phyloP scores from a whole-genome alignment of 257 asterid genomes.

The Salvia hispanica region DNA sequence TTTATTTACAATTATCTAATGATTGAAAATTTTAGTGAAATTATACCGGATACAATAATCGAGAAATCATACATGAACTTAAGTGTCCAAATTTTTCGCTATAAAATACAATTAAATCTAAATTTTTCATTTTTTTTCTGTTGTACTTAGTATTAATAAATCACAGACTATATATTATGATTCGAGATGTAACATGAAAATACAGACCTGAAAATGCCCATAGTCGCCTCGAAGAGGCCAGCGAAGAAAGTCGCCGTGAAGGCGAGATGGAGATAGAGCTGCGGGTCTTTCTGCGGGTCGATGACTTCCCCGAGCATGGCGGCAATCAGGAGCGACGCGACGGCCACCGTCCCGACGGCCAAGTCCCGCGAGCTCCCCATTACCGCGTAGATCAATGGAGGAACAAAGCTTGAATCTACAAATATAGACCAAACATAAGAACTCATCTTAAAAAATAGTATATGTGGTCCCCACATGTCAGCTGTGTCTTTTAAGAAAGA shows the following conservation, averaged over 20 bases:
- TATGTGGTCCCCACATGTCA: too few relatives aligned
- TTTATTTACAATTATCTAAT: too few relatives aligned
- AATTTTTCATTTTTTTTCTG: too few relatives aligned
- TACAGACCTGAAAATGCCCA: constrained; percentile 77
- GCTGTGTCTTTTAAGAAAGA: too few relatives aligned
- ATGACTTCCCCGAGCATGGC: constrained; percentile 69
- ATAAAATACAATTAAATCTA: too few relatives aligned
- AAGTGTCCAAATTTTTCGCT: too few relatives aligned
- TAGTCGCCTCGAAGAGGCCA: constrained; percentile 64
- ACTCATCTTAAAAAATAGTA: too few relatives aligned
- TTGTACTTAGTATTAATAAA: not conserved
- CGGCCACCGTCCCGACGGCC: constrained; percentile 94
- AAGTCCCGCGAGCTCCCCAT: constrained; percentile 93
- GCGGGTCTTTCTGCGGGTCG: constrained; percentile 48
- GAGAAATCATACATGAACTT: too few relatives aligned
- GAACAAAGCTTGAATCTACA: constrained; percentile 87
- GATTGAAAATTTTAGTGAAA: too few relatives aligned
- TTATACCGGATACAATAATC: too few relatives aligned
- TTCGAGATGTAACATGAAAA: constrained; percentile 45
- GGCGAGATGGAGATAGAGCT: constrained; percentile 74
- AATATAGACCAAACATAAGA: too few relatives aligned
- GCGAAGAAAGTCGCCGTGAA: constrained; percentile 83
- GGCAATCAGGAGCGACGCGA: constrained; percentile 73
- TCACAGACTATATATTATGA: not conserved
- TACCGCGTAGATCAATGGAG: constrained; percentile 73